Conservation (phyloP, 2,329 filamentous ascomycete genomes). For the Arachnopeziza araneosa region DNA sequence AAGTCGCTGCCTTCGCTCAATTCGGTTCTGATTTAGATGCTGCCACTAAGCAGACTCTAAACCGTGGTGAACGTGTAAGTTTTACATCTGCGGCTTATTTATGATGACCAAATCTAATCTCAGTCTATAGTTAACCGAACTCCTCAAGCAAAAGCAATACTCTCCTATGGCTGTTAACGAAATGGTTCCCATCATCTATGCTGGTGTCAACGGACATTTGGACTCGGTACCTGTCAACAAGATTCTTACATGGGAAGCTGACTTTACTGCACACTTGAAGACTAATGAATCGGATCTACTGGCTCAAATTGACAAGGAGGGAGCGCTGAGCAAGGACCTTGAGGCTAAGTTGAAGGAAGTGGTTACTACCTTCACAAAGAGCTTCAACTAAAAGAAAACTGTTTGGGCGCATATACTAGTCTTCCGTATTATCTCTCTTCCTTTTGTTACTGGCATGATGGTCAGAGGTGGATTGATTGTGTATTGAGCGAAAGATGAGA, state of each 20-base stretch:
- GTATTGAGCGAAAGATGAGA: background rate
- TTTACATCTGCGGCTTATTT: background rate
- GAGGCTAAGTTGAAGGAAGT: conserved; percentile 78
- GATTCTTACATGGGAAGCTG: conserved; percentile 89
- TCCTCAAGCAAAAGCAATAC: conserved; percentile 99
- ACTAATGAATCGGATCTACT: conserved; percentile 83
- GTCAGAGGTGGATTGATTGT: background rate
- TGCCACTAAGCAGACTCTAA: conserved; percentile 96
- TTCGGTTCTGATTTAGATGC: conserved; percentile 99
- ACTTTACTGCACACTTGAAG: conserved; percentile 90
- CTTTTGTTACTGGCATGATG: background rate
- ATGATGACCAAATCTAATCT: conserved; percentile 10
- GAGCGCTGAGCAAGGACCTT: conserved; percentile 88
- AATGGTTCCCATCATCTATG: conserved; percentile 99
- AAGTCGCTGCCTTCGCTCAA: conserved; percentile 98
- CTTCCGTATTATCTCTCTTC: background rate
- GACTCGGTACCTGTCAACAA: conserved; percentile 84
- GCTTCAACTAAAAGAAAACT: conserved; percentile 52
- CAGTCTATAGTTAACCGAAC: conserved; percentile 68
- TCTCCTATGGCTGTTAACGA: conserved; percentile 97
- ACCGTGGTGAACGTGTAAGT: conserved; percentile 93
- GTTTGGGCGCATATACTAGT: background rate
- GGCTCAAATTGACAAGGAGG: conserved; percentile 89
- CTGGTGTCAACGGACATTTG: conserved; percentile 96
- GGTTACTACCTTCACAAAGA: conserved; percentile 82